These are phyloP conservation scores for Geoglossum glabrum DNA, from an alignment of 495 filamentous ascomycete genomes.

Conservation along the genomic window DNA sequence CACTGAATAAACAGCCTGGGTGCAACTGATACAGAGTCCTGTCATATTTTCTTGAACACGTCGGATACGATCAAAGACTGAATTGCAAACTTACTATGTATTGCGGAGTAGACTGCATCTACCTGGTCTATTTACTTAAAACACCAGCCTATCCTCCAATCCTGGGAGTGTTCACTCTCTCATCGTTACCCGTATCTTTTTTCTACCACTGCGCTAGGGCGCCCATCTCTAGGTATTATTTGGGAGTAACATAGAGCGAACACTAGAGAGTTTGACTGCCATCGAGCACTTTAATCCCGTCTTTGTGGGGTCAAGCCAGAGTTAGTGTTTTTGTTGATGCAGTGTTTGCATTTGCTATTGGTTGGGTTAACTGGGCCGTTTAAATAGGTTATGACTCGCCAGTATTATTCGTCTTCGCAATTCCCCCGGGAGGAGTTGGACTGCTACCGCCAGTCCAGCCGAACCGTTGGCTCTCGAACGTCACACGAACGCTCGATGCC, in stretches of 20 bases:
- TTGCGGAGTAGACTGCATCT: not conserved
- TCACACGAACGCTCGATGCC: constrained; percentile 4
- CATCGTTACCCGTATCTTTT: not conserved
- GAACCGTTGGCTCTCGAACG: not conserved
- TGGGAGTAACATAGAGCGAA: not conserved
- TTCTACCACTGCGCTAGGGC: not conserved
- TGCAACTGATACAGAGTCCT: not conserved
- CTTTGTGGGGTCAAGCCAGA: not conserved
- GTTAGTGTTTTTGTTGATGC: not conserved
- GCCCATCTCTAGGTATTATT: not conserved
- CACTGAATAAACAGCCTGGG: not conserved
- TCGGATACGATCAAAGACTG: not conserved
- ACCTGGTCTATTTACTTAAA: constrained; percentile 2
- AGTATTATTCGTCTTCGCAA: not conserved
- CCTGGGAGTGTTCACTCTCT: not conserved
- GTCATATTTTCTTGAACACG: not conserved
- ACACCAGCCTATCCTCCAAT: not conserved
- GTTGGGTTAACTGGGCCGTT: not conserved
- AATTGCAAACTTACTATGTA: constrained; percentile 1
- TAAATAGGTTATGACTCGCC: constrained; percentile 1
- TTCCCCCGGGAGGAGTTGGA: not conserved
- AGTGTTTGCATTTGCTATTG: not conserved
- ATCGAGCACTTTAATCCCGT: not conserved
- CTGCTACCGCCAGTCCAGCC: not conserved
- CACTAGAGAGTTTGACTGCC: not conserved